Evolutionary conservation across 2,329 filamentous ascomycete genomes (phyloP).

Genomic region (Neonectria sp.): DNA sequence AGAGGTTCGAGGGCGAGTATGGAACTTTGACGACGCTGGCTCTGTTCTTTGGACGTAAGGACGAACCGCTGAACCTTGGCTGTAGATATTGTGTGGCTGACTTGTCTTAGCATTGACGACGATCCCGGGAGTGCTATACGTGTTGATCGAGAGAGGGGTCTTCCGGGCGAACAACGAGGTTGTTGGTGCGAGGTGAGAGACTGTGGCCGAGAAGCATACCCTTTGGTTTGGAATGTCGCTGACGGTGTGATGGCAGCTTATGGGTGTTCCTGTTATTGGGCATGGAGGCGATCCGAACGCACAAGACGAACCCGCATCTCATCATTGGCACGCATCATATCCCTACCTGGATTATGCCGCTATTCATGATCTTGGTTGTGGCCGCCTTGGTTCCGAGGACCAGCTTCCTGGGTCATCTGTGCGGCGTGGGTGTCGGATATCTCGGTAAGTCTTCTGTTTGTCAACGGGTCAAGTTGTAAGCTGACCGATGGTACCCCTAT

Average conservation of each 20-base stretch:
- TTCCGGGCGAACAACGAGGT: conserved; percentile 80
- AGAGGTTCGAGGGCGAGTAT: conserved; percentile 93
- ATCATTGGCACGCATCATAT: conserved; percentile 76
- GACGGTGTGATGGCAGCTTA: conserved; percentile 70
- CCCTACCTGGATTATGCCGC: conserved; percentile 91
- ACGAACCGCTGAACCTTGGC: neutral
- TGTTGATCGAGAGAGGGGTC: conserved; percentile 82
- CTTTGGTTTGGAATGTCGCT: conserved; percentile 8
- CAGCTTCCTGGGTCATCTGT: conserved; percentile 89
- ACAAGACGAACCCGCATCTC: conserved; percentile 85
- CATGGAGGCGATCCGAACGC: conserved; percentile 89
- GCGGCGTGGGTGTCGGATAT: conserved; percentile 88
- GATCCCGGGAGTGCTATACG: conserved; percentile 86
- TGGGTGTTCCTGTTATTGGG: conserved; percentile 94
- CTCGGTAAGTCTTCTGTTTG: conserved; percentile 72
- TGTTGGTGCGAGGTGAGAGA: conserved; percentile 83
- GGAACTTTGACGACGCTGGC: conserved; percentile 91
- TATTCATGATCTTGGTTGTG: conserved; percentile 82
- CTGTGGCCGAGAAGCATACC: neutral
- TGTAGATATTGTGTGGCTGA: conserved; percentile 24
- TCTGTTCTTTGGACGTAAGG: conserved; percentile 92
- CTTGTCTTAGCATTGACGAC: conserved; percentile 78
- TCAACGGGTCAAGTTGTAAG: neutral
- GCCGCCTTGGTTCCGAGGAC: conserved; percentile 85
- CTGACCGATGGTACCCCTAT: conserved; percentile 23